Evolutionary conservation across 305 asterid genomes (phyloP).

Genomic region (Withania somnifera): DNA sequence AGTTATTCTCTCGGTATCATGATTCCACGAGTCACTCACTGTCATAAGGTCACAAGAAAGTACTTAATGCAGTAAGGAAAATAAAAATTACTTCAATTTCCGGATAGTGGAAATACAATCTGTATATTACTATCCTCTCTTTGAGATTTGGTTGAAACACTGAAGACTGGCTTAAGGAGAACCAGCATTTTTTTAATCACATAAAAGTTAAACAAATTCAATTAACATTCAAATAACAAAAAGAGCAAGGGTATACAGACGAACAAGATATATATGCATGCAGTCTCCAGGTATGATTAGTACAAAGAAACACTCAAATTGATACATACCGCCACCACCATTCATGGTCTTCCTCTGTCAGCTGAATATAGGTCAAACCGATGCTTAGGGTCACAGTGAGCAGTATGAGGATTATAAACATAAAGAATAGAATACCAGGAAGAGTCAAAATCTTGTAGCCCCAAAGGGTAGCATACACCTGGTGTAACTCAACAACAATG

Average conservation of each 20-base stretch:
- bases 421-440: constrained; percentile 41
- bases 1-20: not conserved
- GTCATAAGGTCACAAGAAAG: not conserved
- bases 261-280: not conserved
- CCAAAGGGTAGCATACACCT: constrained; percentile 67
- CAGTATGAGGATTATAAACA: constrained; percentile 47
- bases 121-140: not conserved
- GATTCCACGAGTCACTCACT: not conserved
- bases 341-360: constrained; percentile 60
- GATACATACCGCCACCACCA: constrained; percentile 88
- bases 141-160: not conserved
- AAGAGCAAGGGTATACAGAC: not conserved
- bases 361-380: constrained; percentile 70
- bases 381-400: constrained; percentile 53
- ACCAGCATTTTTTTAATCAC: not conserved
- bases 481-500: constrained; percentile 57
- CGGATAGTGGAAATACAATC: not conserved
- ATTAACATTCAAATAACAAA: not conserved
- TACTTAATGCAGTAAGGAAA: not conserved
- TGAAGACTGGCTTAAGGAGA: not conserved
- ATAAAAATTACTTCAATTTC: not conserved
- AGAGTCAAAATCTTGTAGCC: constrained; percentile 57
- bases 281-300: not conserved
- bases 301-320: not conserved
- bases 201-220: not conserved